A percentile compares a stretch with the other conserved stretches of the same genome.
Conservation (phyloP, 208 protist genomes). For the Leptomonas seymouri region DNA sequence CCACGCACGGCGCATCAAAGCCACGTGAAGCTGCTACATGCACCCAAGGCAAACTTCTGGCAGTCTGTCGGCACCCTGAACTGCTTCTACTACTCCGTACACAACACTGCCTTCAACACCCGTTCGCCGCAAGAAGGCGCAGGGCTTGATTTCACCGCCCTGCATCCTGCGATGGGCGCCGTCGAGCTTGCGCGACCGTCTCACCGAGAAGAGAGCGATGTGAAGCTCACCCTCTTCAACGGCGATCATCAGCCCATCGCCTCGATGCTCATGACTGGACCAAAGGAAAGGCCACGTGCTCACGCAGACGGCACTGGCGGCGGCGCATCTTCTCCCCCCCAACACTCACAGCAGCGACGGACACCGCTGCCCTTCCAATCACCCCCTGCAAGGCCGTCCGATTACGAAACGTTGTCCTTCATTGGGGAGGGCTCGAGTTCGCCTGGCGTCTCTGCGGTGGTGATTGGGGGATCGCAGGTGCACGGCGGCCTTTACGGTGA, state of each 20-base stretch:
- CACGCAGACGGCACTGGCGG: conserved; percentile 1
- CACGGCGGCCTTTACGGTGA: conserved; percentile 50
- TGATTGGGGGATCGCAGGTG: conserved; percentile 25
- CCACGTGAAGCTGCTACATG: conserved; percentile 44
- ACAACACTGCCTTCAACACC: conserved; percentile 10
- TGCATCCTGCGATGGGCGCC: conserved; percentile 68
- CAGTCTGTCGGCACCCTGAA: conserved; percentile 65
- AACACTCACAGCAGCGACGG: not conserved
- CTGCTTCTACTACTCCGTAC: conserved; percentile 65
- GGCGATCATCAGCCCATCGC: conserved; percentile 45
- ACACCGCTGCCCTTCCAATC: conserved; percentile 10
- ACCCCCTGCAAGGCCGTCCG: not conserved
- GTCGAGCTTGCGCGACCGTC: conserved; percentile 65
- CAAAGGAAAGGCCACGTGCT: not conserved
- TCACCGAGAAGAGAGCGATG: conserved; percentile 61
- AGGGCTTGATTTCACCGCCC: not conserved
- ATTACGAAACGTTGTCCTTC: not conserved
- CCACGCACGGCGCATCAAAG: conserved; percentile 54
- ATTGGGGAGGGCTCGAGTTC: not conserved
- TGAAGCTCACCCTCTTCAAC: conserved; percentile 77
- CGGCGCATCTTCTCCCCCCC: not conserved
- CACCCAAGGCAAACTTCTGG: conserved; percentile 79
- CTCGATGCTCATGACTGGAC: conserved; percentile 74
- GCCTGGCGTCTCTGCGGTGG: not conserved
- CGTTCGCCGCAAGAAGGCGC: not conserved